Base-by-base conservation (phyloP, 805 yeast species). In the Candida incommunis region DNA sequence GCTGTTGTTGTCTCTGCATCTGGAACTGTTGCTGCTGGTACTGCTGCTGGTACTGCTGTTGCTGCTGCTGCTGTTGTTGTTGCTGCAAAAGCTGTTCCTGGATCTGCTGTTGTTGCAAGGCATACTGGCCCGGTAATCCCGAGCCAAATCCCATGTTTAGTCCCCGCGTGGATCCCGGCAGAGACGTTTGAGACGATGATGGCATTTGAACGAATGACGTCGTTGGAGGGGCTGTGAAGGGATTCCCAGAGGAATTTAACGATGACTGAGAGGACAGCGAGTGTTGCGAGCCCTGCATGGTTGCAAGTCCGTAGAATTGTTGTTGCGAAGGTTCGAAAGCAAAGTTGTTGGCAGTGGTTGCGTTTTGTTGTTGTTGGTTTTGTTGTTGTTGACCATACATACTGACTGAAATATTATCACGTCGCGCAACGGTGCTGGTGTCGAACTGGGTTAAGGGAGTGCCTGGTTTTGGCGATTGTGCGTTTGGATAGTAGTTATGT, bases 61-160 rank as follows among this genome's bases (percentile, higher is more conserved):
- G 48, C 22, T 49, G 44, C 31, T 46, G 47, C 40, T 44, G 45
- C 42, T 50, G n/a, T 22, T 50, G 52, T 22, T 48, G 50, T 11
- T 48, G 51, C 21, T 48, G 52, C 9, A 41, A 51, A 37, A 46
- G 54, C 20, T 49, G 52, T 23, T 52, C 56, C 23, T 54, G 57
- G 41, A 53, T 61, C 23, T 54, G 59, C 24, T 50, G 59, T 16
- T 44, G 51, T 27, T 48, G 54, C 18, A 31, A 16, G 20, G 37
- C 37, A 16, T 31, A 31, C 18, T 31, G 37, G 13, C 37, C 37
- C 7, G 37, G 37, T 5, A 31, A 18, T 11, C 37, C 37, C 20
- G 37, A 31, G 13, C 37, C 37, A 16, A 31, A 31, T 18, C 37
- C 37, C 18, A 31, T 5, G 41, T 54, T 54, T 43, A 47, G 50